These are phyloP conservation scores for Madurella fahalii DNA, from an alignment of 2,329 filamentous ascomycete genomes.

Conservation along the genomic window DNA sequence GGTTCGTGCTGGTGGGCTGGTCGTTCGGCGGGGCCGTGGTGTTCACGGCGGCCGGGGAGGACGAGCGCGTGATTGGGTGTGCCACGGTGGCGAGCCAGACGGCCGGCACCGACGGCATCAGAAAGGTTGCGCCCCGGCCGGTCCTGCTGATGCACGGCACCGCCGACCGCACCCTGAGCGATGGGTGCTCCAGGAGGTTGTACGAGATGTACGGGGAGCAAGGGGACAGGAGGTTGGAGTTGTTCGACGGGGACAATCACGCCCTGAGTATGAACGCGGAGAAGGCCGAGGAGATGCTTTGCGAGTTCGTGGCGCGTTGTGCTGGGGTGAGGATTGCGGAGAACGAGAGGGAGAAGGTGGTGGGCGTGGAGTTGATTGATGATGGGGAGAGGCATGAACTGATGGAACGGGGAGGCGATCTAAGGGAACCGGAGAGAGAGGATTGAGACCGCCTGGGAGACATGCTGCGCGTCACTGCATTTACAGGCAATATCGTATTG, in stretches of 20 bases:
- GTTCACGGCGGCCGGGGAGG: conserved; percentile 35
- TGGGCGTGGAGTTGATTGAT: conserved; percentile 20
- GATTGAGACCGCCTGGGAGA: not conserved
- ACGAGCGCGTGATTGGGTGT: conserved; percentile 27
- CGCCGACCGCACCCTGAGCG: conserved; percentile 33
- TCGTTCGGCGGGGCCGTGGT: conserved; percentile 40
- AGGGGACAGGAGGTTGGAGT: conserved; percentile 32
- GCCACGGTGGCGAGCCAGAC: conserved; percentile 40
- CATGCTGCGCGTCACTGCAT: not conserved
- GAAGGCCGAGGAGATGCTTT: conserved; percentile 36
- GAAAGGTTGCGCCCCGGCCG: conserved; percentile 31
- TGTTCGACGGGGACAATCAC: conserved; percentile 41
- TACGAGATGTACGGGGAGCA: conserved; percentile 34
- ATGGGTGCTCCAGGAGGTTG: conserved; percentile 33
- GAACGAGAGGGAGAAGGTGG: conserved; percentile 21
- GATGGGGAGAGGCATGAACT: conserved; percentile 26
- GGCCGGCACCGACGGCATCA: conserved; percentile 33
- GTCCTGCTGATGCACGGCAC: conserved; percentile 38
- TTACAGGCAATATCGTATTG: not conserved
- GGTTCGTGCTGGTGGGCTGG: conserved; percentile 41
- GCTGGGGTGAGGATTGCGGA: conserved; percentile 27
- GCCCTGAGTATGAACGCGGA: conserved; percentile 35
- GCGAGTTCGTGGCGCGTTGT: conserved; percentile 35
- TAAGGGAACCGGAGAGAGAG: conserved; percentile 31
- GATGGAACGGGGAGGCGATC: conserved; percentile 34